Evolutionary conservation across 169 alveolate species (phyloP).

Genomic region (Plasmodium reichenowi): DNA sequence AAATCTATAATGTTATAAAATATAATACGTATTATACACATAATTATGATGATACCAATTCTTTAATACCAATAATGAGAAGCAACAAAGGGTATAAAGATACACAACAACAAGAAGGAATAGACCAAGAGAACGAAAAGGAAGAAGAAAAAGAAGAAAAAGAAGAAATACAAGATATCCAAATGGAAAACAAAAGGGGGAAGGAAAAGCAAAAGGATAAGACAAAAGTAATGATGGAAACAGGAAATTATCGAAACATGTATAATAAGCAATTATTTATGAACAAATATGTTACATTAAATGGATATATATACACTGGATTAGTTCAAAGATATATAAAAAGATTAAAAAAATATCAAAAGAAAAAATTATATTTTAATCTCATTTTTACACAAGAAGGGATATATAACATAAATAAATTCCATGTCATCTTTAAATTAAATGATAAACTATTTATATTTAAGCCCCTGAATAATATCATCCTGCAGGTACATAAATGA

Average conservation of each 20-base stretch:
- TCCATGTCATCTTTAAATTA: slow-evolving; percentile 25
- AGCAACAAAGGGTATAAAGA: no score
- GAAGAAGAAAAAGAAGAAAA: no score
- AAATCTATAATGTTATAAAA: no score
- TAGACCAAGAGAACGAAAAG: no score
- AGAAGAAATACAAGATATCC: no score
- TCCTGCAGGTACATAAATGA: slow-evolving; percentile 43
- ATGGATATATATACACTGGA: slow-evolving; percentile 45
- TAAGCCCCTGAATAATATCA: slow-evolving; percentile 42
- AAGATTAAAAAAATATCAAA: slow-evolving; percentile 42
- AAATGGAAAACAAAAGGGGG: neutral
- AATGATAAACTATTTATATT: slow-evolving; percentile 30
- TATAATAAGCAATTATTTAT: neutral
- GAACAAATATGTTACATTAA: slow-evolving; percentile 20
- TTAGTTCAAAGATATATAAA: slow-evolving; percentile 48
- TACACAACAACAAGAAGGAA: no score
- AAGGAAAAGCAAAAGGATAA: neutral
- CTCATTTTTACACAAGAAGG: slow-evolving; percentile 53
- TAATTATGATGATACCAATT: no score
- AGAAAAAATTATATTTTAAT: slow-evolving; percentile 56
- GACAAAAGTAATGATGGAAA: neutral
- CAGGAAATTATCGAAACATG: neutral
- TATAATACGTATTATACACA: no score
- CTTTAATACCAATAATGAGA: no score
- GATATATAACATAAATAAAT: slow-evolving; percentile 62